Evolutionary conservation across 805 yeast genomes (phyloP).

Genomic region (Ogataea polymorpha): DNA sequence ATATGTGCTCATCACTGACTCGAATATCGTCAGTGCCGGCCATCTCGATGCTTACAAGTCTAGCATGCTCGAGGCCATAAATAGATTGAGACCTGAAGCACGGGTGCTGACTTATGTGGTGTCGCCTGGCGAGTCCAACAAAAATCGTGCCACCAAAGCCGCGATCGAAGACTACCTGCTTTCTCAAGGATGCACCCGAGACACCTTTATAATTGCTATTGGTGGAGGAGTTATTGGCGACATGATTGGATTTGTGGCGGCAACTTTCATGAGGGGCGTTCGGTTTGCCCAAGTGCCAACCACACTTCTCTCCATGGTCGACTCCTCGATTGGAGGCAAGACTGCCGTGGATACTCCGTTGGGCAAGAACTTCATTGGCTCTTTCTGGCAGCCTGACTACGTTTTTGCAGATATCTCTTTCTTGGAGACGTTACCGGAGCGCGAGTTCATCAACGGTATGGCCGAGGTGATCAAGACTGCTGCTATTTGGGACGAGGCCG

Average conservation of each 20-base stretch:
- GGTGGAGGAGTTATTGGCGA: conserved; percentile 99
- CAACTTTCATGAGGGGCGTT: conserved; percentile 98
- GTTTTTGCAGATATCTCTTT: conserved; percentile 87
- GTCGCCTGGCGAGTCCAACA: conserved; percentile 91
- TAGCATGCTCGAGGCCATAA: conserved; percentile 40
- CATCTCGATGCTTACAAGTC: conserved; percentile 48
- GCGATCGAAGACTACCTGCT: conserved; percentile 88
- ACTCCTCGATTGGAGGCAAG: conserved; percentile 96
- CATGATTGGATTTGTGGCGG: conserved; percentile 98
- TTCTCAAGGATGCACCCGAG: conserved; percentile 86
- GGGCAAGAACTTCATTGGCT: conserved; percentile 94
- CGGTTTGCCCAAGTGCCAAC: conserved; percentile 93
- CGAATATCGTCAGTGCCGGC: conserved; percentile 67
- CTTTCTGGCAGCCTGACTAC: conserved; percentile 93
- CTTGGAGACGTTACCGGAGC: conserved; percentile 80
- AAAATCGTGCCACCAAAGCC: conserved; percentile 85
- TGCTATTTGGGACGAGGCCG: conserved; percentile 92
- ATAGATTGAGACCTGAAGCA: conserved; percentile 44
- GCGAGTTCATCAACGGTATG: conserved; percentile 97
- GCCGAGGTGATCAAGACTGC: conserved; percentile 98
- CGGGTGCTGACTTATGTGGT: conserved; percentile 73
- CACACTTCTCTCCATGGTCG: conserved; percentile 93
- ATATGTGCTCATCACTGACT: conserved; percentile 86
- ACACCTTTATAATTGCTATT: conserved; percentile 87
- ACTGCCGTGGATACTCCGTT: conserved; percentile 96